Conservation (phyloP, 2,329 filamentous ascomycete genomes). For the Apiospora marii region DNA sequence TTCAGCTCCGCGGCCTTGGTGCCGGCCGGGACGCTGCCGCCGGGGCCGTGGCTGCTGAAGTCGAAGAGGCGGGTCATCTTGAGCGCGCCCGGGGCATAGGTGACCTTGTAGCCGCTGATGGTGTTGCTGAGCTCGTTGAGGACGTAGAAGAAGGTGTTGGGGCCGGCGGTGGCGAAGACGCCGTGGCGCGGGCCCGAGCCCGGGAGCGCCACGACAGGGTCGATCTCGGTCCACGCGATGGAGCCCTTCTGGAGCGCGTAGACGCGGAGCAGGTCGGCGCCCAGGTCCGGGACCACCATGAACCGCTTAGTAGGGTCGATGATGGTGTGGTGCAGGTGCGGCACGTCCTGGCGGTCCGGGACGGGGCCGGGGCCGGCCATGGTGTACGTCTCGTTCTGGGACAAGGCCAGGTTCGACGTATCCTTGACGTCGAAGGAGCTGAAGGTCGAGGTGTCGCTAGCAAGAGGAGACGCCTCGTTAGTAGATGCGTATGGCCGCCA, state of each 20-base stretch:
- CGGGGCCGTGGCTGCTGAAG: constrained; percentile 57
- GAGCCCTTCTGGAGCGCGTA: constrained; percentile 61
- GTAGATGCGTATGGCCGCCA: constrained; percentile 30
- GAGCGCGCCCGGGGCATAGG: constrained; percentile 55
- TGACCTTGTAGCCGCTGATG: constrained; percentile 63
- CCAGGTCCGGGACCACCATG: constrained; percentile 27
- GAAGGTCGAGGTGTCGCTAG: constrained; percentile 42
- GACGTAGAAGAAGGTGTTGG: constrained; percentile 62
- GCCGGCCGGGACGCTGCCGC: constrained; percentile 47
- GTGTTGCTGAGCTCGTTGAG: constrained; percentile 67
- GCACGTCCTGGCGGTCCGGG: constrained; percentile 27
- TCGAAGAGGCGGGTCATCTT: constrained; percentile 55
- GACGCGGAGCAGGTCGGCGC: constrained; percentile 64
- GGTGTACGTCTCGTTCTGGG: constrained; percentile 28
- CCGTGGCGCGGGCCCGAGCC: constrained; percentile 73
- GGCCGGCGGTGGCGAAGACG: constrained; percentile 58
- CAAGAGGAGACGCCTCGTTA: not conserved
- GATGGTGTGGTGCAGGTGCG: constrained; percentile 29
- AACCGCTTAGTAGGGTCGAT: constrained; percentile 27
- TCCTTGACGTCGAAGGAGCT: constrained; percentile 26
- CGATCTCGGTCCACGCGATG: constrained; percentile 48
- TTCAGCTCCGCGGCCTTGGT: constrained; percentile 63
- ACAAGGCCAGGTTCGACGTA: constrained; percentile 21
- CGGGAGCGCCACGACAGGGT: constrained; percentile 51
- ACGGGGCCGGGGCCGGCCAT: constrained; percentile 25